Evolutionary conservation across 78 protist genomes (phyloP).

Genomic region (Cavenderia fasciculata): DNA sequence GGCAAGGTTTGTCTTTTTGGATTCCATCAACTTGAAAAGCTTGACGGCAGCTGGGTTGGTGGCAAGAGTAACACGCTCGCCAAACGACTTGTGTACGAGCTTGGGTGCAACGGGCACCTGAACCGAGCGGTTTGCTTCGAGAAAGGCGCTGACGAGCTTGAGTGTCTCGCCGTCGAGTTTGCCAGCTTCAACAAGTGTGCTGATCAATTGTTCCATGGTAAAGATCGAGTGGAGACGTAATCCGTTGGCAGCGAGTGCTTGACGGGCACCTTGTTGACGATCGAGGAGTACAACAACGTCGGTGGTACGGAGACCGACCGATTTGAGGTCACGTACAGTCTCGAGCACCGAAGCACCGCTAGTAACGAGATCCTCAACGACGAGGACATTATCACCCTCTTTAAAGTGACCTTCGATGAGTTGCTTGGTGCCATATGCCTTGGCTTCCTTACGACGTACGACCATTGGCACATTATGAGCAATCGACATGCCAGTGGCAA

Average conservation of each 20-base stretch:
- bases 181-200: constrained; percentile 38
- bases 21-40: constrained; percentile 78
- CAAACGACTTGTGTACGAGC: background rate
- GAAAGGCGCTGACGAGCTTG: constrained; percentile 37
- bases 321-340: constrained; percentile 75
- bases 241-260: constrained; percentile 53
- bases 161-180: constrained; percentile 25
- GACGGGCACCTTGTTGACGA: constrained; percentile 87
- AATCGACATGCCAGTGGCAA: constrained; percentile 87
- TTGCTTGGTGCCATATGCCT: constrained; percentile 89
- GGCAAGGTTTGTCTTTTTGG: constrained; percentile 85
- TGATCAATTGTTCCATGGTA: constrained; percentile 58
- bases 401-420: constrained; percentile 87
- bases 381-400: constrained; percentile 79
- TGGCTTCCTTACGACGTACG: constrained; percentile 86
- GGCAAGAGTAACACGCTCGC: constrained; percentile 75
- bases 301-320: constrained; percentile 67
- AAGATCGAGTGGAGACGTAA: constrained; percentile 57
- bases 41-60: constrained; percentile 53
- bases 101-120: constrained; percentile 27
- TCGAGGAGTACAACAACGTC: constrained; percentile 88
- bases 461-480: constrained; percentile 81
- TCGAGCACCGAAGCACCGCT: constrained; percentile 86
- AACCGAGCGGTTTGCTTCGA: constrained; percentile 57
- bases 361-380: constrained; percentile 91